Percentiles rank a stretch among this genome's conserved stretches.
phyloP scores from a whole-genome alignment of 179 eudicot genomes.

The Silene coronaria region DNA sequence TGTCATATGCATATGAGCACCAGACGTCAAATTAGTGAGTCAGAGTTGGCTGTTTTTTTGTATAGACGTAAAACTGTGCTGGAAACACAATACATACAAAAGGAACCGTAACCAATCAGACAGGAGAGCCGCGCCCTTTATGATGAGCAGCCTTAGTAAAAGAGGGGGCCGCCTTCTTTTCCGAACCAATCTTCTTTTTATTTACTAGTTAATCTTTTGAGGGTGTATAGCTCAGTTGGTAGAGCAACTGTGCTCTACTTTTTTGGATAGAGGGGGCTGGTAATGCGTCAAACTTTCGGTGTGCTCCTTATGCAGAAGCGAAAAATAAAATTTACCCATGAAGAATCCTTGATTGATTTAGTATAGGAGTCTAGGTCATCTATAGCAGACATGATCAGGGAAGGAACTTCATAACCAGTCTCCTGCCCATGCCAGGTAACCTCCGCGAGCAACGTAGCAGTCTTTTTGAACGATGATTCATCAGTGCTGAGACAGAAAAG shows the following conservation, averaged over 20 bases:
- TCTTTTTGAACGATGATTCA: conserved; percentile 50
- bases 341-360: conserved; percentile 51
- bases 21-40: no score
- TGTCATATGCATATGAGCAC: neutral
- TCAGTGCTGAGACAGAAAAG: conserved; percentile 45
- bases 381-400: conserved; percentile 58
- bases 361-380: conserved; percentile 53
- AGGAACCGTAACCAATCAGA: neutral
- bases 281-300: no score
- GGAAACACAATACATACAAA: neutral
- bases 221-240: no score
- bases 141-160: no score
- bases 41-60: no score
- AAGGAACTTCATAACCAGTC: conserved; percentile 66
- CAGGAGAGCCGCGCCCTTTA: no score
- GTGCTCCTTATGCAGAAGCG: neutral
- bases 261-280: no score
- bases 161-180: no score
- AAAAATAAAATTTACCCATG: conserved; percentile 41
- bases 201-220: no score
- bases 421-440: conserved; percentile 65
- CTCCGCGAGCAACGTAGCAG: conserved; percentile 51
- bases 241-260: no score
- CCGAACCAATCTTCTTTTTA: no score
- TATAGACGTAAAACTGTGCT: no score